These are phyloP conservation scores for Hyaloscypha hepaticicola DNA, from an alignment of 495 filamentous ascomycete species.

Conservation along the genomic window DNA sequence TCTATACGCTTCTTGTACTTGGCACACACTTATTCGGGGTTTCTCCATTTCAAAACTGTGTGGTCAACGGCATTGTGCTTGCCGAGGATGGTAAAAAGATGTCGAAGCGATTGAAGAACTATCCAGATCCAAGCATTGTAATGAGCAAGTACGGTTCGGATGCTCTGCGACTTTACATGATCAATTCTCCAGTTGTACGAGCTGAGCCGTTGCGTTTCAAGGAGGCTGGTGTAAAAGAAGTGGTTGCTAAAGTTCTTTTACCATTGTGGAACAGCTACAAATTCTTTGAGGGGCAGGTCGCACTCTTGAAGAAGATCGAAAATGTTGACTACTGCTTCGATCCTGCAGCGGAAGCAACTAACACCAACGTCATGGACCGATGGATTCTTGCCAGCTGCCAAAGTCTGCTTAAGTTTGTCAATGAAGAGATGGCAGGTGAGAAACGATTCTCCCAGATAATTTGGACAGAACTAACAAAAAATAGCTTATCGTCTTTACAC, in stretches of 20 bases:
- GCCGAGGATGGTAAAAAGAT: slow-evolving; percentile 98
- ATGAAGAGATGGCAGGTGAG: slow-evolving; percentile 86
- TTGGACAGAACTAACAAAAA: slow-evolving; percentile 2
- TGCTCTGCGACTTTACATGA: slow-evolving; percentile 90
- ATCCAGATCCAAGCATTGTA: slow-evolving; percentile 83
- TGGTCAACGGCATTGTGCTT: slow-evolving; percentile 95
- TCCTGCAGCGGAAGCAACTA: slow-evolving; percentile 67
- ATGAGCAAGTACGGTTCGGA: slow-evolving; percentile 92
- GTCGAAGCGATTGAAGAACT: slow-evolving; percentile 98
- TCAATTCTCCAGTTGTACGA: slow-evolving; percentile 95
- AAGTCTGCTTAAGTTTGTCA: slow-evolving; percentile 87
- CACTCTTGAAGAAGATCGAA: slow-evolving; percentile 85
- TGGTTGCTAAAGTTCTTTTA: slow-evolving; percentile 88
- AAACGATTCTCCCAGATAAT: neutral
- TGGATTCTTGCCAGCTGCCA: slow-evolving; percentile 96
- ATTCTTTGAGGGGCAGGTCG: slow-evolving; percentile 96
- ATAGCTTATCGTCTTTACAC: slow-evolving; percentile 84
- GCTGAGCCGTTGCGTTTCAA: slow-evolving; percentile 91
- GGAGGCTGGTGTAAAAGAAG: slow-evolving; percentile 91
- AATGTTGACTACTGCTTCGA: slow-evolving; percentile 78
- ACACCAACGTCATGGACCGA: slow-evolving; percentile 92
- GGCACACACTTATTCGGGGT: slow-evolving; percentile 88
- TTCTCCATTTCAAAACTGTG: slow-evolving; percentile 93
- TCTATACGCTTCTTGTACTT: slow-evolving; percentile 89
- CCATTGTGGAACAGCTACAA: slow-evolving; percentile 98